These are phyloP conservation scores for Jatropha curcas DNA, from an alignment of 345 rosid species.

Conservation along the genomic window DNA sequence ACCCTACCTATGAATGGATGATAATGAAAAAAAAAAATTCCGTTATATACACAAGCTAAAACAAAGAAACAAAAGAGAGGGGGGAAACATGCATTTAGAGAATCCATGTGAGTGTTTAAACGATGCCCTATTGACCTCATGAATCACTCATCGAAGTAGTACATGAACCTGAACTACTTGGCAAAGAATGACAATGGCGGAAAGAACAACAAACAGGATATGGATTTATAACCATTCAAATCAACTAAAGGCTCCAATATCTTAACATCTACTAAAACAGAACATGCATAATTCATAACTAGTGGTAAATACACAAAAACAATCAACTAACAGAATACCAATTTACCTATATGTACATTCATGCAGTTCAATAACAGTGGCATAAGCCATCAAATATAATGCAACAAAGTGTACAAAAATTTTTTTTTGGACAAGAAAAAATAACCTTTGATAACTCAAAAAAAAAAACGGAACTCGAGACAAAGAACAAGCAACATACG, in stretches of 20 bases:
- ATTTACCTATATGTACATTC: no score
- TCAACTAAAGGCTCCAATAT: neutral
- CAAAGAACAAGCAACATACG: constrained; percentile 43
- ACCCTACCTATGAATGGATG: neutral
- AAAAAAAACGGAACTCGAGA: neutral
- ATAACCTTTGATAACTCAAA: neutral
- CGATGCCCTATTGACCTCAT: neutral
- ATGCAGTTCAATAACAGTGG: neutral
- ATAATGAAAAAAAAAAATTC: neutral
- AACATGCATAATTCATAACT: neutral
- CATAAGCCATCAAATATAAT: neutral
- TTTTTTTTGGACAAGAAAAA: no score
- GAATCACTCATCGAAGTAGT: neutral
- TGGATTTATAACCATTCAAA: neutral
- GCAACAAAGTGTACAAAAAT: neutral
- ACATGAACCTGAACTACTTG: neutral
- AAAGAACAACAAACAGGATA: neutral
- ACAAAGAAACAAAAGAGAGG: neutral
- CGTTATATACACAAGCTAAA: neutral
- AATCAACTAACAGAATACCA: neutral
- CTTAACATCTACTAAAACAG: neutral
- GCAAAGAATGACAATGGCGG: neutral
- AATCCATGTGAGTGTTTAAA: neutral
- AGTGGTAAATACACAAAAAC: neutral
- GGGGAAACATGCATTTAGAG: neutral